These are phyloP conservation scores for Corynascus novoguineensis DNA, from an alignment of 495 filamentous ascomycete species.

Conservation along the genomic window DNA sequence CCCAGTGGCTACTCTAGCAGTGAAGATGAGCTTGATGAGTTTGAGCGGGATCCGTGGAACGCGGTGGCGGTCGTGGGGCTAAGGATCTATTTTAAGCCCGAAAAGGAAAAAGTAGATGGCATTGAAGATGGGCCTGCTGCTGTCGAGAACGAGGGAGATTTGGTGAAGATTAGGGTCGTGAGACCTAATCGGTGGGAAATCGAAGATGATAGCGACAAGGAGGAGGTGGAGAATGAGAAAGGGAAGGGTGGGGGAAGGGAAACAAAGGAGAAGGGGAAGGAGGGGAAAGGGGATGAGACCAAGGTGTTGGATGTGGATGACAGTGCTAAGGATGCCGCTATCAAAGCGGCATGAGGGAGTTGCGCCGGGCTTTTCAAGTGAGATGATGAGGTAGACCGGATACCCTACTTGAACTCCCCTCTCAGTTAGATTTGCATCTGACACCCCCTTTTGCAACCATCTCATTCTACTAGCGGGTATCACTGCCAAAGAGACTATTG, in stretches of 20 bases:
- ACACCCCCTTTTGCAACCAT: not conserved
- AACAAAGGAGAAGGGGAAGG: constrained; percentile 6
- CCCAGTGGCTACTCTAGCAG: no score
- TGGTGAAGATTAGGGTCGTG: constrained; percentile 38
- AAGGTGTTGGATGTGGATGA: constrained; percentile 46
- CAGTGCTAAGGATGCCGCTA: constrained; percentile 43
- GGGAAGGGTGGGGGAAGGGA: constrained; percentile 17
- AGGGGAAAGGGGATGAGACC: constrained; percentile 27
- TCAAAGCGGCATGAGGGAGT: constrained; percentile 20
- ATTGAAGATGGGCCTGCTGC: no score
- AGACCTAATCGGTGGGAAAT: constrained; percentile 33
- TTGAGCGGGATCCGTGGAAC: constrained; percentile 70
- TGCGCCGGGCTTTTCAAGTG: no score
- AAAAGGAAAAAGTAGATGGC: constrained; percentile 46
- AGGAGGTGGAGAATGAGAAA: constrained; percentile 8
- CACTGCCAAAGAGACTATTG: not conserved
- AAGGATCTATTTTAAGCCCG: constrained; percentile 61
- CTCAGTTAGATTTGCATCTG: not conserved
- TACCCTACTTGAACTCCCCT: not conserved
- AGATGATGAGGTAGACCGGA: not conserved
- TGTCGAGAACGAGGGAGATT: constrained; percentile 45
- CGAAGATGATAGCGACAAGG: constrained; percentile 13
- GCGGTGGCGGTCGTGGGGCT: constrained; percentile 76
- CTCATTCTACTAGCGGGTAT: not conserved
- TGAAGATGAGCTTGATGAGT: no score